These are phyloP conservation scores for Aspergillus cristatus DNA, from an alignment of 495 filamentous ascomycete species.

Conservation along the genomic window DNA sequence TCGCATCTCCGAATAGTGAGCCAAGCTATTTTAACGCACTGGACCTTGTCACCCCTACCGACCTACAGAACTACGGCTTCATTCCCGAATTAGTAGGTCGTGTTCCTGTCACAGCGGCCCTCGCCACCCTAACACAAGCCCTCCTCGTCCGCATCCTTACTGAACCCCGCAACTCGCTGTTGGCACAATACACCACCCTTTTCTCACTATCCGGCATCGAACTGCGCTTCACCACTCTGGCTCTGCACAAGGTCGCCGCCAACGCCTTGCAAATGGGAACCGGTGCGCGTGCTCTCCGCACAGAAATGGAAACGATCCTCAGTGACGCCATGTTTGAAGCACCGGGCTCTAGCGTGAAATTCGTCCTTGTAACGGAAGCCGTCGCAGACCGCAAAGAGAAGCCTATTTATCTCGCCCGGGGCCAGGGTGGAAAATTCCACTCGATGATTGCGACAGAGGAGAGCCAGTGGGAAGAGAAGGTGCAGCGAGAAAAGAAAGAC, in stretches of 20 bases:
- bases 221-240: constrained; percentile 71
- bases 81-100: constrained; percentile 93
- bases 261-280: constrained; percentile 69
- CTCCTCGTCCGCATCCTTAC: constrained; percentile 82
- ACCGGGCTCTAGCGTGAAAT: constrained; percentile 60
- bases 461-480: constrained; percentile 49
- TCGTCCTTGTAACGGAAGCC: constrained; percentile 66
- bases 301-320: constrained; percentile 80
- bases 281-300: constrained; percentile 77
- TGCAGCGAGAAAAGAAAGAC: constrained; percentile 21
- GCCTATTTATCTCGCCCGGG: constrained; percentile 52
- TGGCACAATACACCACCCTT: constrained; percentile 76
- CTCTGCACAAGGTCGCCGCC: constrained; percentile 69
- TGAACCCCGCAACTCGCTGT: constrained; percentile 78
- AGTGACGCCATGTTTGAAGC: constrained; percentile 88
- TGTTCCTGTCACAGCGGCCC: constrained; percentile 76
- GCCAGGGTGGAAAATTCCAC: constrained; percentile 50
- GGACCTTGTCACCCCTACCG: constrained; percentile 69
- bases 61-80: constrained; percentile 85
- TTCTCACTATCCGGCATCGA: constrained; percentile 78
- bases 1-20: constrained; percentile 21
- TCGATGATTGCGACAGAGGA: constrained; percentile 52
- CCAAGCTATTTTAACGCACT: constrained; percentile 63
- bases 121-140: constrained; percentile 68
- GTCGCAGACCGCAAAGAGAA: constrained; percentile 57